Conservation (phyloP, 441 rosid species). For the Bocquillonia castaneifolia region DNA sequence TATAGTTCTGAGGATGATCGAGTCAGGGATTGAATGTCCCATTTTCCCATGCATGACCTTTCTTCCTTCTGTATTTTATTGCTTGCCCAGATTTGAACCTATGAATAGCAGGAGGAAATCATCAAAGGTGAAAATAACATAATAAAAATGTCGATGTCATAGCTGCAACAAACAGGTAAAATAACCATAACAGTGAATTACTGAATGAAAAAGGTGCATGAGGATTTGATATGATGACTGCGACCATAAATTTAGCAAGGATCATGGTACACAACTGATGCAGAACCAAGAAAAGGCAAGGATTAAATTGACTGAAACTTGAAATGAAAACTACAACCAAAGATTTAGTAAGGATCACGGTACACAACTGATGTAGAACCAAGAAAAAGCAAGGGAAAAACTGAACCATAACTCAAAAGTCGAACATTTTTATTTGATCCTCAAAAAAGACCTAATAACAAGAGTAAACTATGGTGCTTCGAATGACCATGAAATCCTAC, state of each 20-base stretch:
- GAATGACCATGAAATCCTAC: neutral
- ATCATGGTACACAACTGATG: neutral
- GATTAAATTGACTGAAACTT: too few relatives aligned
- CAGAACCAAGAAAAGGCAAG: neutral
- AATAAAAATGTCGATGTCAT: neutral
- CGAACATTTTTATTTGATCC: neutral
- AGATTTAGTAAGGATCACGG: neutral
- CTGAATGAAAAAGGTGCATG: neutral
- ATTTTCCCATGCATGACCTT: constrained; percentile 80
- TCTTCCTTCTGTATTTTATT: constrained; percentile 76
- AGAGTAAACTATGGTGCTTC: neutral
- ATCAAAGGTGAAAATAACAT: constrained; percentile 15
- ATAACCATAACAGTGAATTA: neutral
- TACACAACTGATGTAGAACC: neutral
- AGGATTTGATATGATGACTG: neutral
- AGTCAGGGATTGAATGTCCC: constrained; percentile 77
- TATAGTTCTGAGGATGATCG: constrained; percentile 61
- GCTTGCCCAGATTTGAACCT: constrained; percentile 99
- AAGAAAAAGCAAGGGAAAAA: neutral
- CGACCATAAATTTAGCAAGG: neutral
- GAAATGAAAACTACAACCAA: neutral
- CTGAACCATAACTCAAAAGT: neutral
- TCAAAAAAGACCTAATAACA: neutral
- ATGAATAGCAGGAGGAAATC: constrained; percentile 24
- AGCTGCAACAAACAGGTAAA: neutral